Conservation (phyloP, 2,329 filamentous ascomycete species). For the Paracorniculantispora psalliotae region DNA sequence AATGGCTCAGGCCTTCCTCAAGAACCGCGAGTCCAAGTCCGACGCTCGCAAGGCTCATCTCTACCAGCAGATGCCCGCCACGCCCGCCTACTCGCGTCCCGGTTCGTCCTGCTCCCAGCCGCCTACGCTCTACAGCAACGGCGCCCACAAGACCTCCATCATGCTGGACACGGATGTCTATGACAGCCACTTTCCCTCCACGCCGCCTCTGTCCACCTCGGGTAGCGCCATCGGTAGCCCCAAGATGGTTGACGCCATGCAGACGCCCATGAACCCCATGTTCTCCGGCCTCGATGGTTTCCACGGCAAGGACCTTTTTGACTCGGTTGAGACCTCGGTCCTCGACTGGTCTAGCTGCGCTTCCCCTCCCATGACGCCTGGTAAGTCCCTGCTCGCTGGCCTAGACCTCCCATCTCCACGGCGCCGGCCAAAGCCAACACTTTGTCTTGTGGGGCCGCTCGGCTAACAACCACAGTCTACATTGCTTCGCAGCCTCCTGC, state of each 20-base stretch:
- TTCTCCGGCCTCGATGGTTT: constrained; percentile 67
- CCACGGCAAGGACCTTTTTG: constrained; percentile 63
- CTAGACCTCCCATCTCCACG: not conserved
- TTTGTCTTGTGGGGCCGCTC: not conserved
- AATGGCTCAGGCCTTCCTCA: constrained; percentile 83
- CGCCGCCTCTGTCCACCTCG: constrained; percentile 79
- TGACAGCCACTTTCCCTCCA: constrained; percentile 73
- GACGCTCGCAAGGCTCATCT: constrained; percentile 73
- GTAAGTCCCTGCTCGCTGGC: constrained; percentile 50
- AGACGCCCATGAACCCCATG: constrained; percentile 77
- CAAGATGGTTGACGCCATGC: constrained; percentile 68
- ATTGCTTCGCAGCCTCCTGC: constrained; percentile 50
- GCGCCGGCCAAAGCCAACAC: not conserved
- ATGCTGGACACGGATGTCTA: constrained; percentile 75
- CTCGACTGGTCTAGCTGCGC: constrained; percentile 72
- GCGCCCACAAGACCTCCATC: constrained; percentile 67
- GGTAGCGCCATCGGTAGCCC: constrained; percentile 85
- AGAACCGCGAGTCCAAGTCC: constrained; percentile 68
- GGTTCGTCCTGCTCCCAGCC: constrained; percentile 62
- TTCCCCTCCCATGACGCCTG: constrained; percentile 85
- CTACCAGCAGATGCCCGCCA: constrained; percentile 54
- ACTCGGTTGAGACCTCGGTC: constrained; percentile 68
- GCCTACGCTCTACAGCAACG: constrained; percentile 51
- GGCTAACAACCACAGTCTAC: constrained; percentile 44
- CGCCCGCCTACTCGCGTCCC: constrained; percentile 60